phyloP scores from a whole-genome alignment of 345 rosid species.

The Garcia nutans region DNA sequence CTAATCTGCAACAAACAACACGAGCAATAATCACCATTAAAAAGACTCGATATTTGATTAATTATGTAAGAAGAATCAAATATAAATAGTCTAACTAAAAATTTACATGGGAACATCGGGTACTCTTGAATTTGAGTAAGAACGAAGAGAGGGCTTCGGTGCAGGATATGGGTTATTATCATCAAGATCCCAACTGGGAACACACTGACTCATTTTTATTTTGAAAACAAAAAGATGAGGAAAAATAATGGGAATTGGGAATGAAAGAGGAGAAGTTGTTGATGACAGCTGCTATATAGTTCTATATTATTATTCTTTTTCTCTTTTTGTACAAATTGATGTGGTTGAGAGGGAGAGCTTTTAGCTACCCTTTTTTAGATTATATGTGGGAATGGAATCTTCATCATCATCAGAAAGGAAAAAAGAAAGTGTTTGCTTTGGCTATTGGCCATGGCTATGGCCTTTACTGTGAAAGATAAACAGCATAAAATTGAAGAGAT shows the following conservation, averaged over 20 bases:
- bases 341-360: background rate
- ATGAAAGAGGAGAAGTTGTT: background rate
- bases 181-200: slow-evolving; percentile 72
- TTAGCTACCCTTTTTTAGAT: background rate
- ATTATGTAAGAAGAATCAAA: background rate
- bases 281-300: background rate
- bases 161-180: slow-evolving; percentile 35
- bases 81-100: background rate
- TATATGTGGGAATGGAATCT: slow-evolving; percentile 6
- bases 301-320: background rate
- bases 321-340: background rate
- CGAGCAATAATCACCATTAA: background rate
- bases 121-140: slow-evolving; percentile 37
- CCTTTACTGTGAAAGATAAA: slow-evolving; percentile 1
- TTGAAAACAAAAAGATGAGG: too few species aligned
- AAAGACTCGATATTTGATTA: too few species aligned
- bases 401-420: background rate
- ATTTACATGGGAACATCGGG: slow-evolving; percentile 55
- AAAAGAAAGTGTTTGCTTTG: background rate
- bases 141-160: slow-evolving; percentile 35
- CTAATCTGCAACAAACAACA: slow-evolving; percentile 41
- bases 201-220: slow-evolving; percentile 72
- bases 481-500: background rate
- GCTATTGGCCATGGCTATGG: background rate
- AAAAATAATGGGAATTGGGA: too few species aligned